These are phyloP conservation scores for Fusarium sp. DNA, from an alignment of 2,329 filamentous ascomycete genomes.

Conservation along the genomic window DNA sequence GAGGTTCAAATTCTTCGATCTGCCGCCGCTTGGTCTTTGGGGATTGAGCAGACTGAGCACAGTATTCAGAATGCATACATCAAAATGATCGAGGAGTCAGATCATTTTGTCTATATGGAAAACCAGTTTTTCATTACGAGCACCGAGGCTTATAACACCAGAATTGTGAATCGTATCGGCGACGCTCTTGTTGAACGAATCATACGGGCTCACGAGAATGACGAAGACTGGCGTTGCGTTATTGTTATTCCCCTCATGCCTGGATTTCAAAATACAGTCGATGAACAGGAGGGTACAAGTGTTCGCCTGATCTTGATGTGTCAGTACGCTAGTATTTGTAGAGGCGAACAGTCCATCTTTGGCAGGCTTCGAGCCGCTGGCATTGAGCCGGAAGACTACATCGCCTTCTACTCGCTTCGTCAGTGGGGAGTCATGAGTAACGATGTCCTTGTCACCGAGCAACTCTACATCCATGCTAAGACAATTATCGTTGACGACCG, in stretches of 20 bases:
- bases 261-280: constrained; percentile 97
- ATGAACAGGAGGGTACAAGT: constrained; percentile 92
- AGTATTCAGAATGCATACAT: constrained; percentile 97
- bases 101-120: constrained; percentile 98
- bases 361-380: constrained; percentile 79
- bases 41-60: constrained; percentile 86
- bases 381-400: constrained; percentile 94
- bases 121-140: constrained; percentile 99
- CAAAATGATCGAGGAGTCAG: constrained; percentile 92
- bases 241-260: constrained; percentile 95
- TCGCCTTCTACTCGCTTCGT: constrained; percentile 91
- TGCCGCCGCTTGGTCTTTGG: constrained; percentile 89
- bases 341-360: constrained; percentile 92
- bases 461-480: constrained; percentile 98
- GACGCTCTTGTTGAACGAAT: constrained; percentile 94
- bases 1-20: constrained; percentile 96
- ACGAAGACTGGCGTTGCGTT: constrained; percentile 89
- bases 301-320: constrained; percentile 96
- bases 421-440: constrained; percentile 92
- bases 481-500: constrained; percentile 96
- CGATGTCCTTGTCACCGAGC: constrained; percentile 88
- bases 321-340: constrained; percentile 94
- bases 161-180: constrained; percentile 91
- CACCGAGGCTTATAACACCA: constrained; percentile 85
- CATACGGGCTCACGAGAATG: constrained; percentile 81